Percentiles rank a stretch among this genome's conserved stretches.
phyloP scores from a whole-genome alignment of 768 basidiomycete species.

The Mycena metata region DNA sequence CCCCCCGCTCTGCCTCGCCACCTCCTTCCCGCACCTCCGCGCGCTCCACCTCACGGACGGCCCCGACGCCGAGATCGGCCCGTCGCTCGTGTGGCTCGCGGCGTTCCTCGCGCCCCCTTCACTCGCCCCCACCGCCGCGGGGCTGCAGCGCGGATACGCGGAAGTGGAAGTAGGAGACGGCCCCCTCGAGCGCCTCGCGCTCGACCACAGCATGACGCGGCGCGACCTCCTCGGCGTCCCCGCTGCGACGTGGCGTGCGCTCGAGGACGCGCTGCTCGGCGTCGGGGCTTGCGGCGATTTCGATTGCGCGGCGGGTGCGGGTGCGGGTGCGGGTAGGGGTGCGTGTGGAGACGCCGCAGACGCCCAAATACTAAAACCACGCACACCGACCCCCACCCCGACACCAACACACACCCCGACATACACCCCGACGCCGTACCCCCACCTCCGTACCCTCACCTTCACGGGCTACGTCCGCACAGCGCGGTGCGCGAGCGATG shows the following conservation, averaged over 20 bases:
- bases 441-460: slow-evolving; percentile 17
- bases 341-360: no score
- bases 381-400: no score
- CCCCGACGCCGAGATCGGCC: slow-evolving; percentile 16
- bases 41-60: slow-evolving; percentile 27
- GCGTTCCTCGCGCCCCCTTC: slow-evolving; percentile 20
- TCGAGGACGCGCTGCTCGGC: slow-evolving; percentile 26
- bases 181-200: slow-evolving; percentile 18
- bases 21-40: slow-evolving; percentile 26
- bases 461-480: slow-evolving; percentile 13
- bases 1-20: background rate
- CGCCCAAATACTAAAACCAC: no score
- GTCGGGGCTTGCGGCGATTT: no score
- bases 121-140: no score
- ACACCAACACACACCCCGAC: no score
- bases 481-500: background rate
- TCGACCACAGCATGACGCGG: slow-evolving; percentile 32
- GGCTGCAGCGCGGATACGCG: no score
- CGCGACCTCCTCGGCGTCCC: slow-evolving; percentile 27
- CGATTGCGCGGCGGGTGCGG: no score
- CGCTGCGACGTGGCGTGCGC: slow-evolving; percentile 18
- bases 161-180: no score
- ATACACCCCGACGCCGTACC: background rate
- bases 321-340: no score
- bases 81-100: slow-evolving; percentile 27